These are phyloP conservation scores for Magnaporthiopsis incrustans DNA, from an alignment of 2,329 filamentous ascomycete genomes.

Conservation along the genomic window DNA sequence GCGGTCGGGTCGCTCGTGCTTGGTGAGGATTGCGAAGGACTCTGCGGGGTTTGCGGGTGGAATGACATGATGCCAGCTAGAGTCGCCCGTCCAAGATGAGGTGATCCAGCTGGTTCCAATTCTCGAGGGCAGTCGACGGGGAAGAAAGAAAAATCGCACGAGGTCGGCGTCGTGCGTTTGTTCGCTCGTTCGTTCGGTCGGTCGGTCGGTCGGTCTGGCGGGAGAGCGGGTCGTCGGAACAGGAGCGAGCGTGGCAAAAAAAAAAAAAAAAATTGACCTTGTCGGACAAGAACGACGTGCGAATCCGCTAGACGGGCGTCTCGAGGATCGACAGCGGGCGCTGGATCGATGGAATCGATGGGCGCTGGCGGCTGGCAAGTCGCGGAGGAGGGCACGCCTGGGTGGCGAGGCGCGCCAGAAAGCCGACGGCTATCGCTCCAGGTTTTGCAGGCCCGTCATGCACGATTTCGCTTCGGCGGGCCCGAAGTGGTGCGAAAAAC, in stretches of 20 bases:
- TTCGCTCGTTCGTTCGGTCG: conserved; percentile 1
- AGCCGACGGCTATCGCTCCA: conserved; percentile 28
- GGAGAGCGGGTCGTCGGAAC: conserved; percentile 1
- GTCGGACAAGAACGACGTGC: background rate
- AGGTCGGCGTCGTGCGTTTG: conserved; percentile 12
- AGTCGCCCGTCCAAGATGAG: conserved; percentile 11
- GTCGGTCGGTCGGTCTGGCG: conserved; percentile 4
- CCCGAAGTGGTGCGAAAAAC: conserved; percentile 5
- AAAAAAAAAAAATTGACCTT: conserved; percentile 8
- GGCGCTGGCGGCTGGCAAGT: conserved; percentile 11
- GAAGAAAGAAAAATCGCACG: conserved; percentile 7
- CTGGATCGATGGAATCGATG: conserved; percentile 16
- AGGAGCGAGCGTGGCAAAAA: no score
- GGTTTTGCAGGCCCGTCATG: conserved; percentile 11
- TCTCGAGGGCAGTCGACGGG: conserved; percentile 4
- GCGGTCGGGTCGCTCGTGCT: conserved; percentile 43
- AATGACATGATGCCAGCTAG: conserved; percentile 50
- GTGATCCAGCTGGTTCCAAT: no score
- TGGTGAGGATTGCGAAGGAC: conserved; percentile 54
- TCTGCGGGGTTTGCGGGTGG: conserved; percentile 61
- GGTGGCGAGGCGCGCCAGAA: conserved; percentile 30
- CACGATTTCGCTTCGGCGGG: conserved; percentile 4
- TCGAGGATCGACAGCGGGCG: conserved; percentile 10
- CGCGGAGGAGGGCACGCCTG: conserved; percentile 17
- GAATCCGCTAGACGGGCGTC: conserved; percentile 2